Conservation (phyloP, 1,284 basidiomycete genomes). For the Microbotryomycetes sp. region DNA sequence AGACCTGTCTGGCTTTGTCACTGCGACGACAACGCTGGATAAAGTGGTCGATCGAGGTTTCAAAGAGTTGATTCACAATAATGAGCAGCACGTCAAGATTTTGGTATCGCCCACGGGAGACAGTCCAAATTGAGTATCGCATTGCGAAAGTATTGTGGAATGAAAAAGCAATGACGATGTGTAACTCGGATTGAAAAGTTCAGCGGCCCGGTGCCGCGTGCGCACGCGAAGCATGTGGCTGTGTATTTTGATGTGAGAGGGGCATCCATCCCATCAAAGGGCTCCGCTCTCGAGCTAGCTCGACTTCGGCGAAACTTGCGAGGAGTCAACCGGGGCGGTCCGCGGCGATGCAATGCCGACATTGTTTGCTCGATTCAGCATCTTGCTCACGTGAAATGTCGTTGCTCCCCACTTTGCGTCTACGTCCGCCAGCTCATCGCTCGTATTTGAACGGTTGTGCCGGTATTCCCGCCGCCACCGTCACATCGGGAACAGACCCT, state of each 20-base stretch:
- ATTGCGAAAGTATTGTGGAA: not conserved
- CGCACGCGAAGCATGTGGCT: too few species aligned
- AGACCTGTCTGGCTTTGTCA: slow-evolving; percentile 36
- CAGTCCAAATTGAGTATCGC: not conserved
- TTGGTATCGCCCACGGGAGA: slow-evolving; percentile 17
- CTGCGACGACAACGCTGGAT: slow-evolving; percentile 37
- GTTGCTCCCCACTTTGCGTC: not conserved
- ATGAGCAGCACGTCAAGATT: slow-evolving; percentile 37
- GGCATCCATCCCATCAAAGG: too few species aligned
- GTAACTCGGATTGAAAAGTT: too few species aligned
- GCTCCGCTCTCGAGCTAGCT: too few species aligned
- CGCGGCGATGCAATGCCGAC: too few species aligned
- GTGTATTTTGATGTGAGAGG: not conserved
- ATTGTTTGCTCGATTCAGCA: not conserved
- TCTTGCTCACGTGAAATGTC: not conserved
- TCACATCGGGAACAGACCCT: slow-evolving; percentile 1
- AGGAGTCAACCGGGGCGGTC: too few species aligned
- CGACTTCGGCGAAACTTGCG: too few species aligned
- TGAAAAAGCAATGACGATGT: too few species aligned
- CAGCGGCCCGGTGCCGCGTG: too few species aligned
- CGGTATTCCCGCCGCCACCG: slow-evolving; percentile 14
- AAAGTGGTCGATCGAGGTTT: slow-evolving; percentile 41
- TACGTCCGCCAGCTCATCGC: slow-evolving; percentile 9
- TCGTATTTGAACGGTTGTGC: slow-evolving; percentile 8
- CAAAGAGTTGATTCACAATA: slow-evolving; percentile 38